Conservation (phyloP, 495 filamentous ascomycete genomes). For the Penicillium cataractarum region DNA sequence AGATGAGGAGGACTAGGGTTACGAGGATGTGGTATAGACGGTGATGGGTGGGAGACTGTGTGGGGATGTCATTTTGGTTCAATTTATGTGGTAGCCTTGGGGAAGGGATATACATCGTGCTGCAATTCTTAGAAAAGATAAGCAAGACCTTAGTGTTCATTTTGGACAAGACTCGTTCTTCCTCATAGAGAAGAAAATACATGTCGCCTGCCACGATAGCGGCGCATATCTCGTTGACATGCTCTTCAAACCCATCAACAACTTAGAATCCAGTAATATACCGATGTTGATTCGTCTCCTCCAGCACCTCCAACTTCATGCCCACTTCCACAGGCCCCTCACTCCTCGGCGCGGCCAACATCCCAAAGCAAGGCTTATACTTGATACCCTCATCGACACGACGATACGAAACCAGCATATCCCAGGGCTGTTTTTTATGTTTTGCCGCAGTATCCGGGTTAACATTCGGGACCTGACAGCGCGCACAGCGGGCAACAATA, state of each 20-base stretch:
- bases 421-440: constrained; percentile 75
- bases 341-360: constrained; percentile 71
- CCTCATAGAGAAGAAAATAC: no score
- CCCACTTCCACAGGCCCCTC: constrained; percentile 57
- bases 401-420: constrained; percentile 70
- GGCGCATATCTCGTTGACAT: neutral
- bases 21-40: constrained; percentile 6
- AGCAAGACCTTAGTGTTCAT: no score
- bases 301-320: constrained; percentile 56
- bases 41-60: neutral
- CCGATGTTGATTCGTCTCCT: constrained; percentile 59
- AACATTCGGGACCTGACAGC: constrained; percentile 87
- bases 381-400: constrained; percentile 75
- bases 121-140: no score
- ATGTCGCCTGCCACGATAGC: no score
- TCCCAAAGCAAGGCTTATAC: constrained; percentile 76
- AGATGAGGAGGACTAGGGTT: neutral
- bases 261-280: constrained; percentile 53
- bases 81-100: no score
- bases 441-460: constrained; percentile 70
- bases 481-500: constrained; percentile 71
- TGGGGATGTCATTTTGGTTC: no score
- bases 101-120: no score
- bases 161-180: no score
- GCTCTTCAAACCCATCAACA: neutral